A percentile compares a stretch with the other conserved stretches of the same genome.
phyloP scores from a whole-genome alignment of 2,329 filamentous ascomycete species.

The Tolypocladium cylindrosporum region DNA sequence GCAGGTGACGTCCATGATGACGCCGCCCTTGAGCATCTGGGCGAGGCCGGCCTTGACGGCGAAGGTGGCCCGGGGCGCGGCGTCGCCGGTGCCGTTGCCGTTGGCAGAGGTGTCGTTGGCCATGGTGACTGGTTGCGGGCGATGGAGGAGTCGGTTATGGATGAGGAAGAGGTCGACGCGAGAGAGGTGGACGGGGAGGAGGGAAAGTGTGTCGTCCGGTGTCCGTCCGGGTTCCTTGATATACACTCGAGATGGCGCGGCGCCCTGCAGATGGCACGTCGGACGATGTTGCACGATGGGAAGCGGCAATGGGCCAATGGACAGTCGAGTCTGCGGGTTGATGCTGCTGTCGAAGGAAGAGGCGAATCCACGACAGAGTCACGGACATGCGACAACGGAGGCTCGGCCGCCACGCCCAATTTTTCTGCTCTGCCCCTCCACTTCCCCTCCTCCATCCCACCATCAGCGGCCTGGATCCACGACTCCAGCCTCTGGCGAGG shows the following conservation, averaged over 20 bases:
- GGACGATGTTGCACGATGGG: not conserved
- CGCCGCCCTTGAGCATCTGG: conserved; percentile 97
- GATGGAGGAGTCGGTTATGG: not conserved
- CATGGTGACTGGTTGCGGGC: conserved; percentile 12
- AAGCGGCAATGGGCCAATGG: not conserved
- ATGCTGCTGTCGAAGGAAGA: too few relatives aligned
- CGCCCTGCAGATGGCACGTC: not conserved
- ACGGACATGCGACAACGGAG: not conserved
- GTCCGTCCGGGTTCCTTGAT: not conserved
- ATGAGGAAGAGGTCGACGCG: not conserved
- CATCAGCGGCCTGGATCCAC: not conserved
- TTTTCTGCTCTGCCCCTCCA: not conserved
- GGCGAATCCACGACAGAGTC: not conserved
- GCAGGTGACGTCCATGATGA: conserved; percentile 98
- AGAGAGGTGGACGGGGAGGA: not conserved
- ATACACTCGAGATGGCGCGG: not conserved
- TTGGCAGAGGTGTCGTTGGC: conserved; percentile 21
- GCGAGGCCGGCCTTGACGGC: conserved; percentile 90
- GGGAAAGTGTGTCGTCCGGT: not conserved
- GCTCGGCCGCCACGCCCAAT: not conserved
- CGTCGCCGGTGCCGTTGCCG: conserved; percentile 18
- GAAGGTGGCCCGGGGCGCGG: conserved; percentile 46
- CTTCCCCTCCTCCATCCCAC: not conserved
- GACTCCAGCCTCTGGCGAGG: not conserved
- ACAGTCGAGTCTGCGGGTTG: not conserved